Evolutionary conservation across 176 grass and related monocot genomes (phyloP), one percentile per base, ranked within the genome.

Genomic region (Zoysia pacifica): DNA sequence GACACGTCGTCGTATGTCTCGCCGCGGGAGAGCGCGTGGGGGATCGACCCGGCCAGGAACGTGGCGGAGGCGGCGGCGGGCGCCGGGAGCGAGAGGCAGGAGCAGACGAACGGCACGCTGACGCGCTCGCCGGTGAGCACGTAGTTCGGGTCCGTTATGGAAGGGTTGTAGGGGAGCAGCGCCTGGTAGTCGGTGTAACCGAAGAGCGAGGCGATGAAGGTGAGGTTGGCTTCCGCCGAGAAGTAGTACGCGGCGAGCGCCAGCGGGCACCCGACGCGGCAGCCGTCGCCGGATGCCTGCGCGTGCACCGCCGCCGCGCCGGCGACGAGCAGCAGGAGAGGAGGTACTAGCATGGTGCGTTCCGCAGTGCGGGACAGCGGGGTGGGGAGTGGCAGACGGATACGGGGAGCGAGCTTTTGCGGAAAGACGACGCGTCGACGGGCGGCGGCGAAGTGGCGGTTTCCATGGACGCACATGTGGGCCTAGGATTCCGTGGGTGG

Each of bases 201-300:
- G 72, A 94, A 94, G 28, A 91, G 73, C 19, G 46, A 54, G 39
- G 83, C 46, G 68, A 94, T 79, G 65, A 89, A 89, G 72, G 43
- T 77, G n/a, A 94, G 79, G 75, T 87, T 94, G 44, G 73, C 38
- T 0, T 58, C 35, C 11, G 16, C 11, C 14, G 65, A 55, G 52
- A 91, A 14, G 73, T 82, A 91, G 86, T 94, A 94, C 51, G 91
- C 65, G n/a, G 82, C 88, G 35, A 90, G 74, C 20, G 91, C 85
- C 46, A 93, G 87, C 12, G 80, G 54, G 81, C 87, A 93, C 18
- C 80, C 79, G 16, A 3, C 69, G 58, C 37, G 16, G 69, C 79
- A 82, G 5, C 79, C 60, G 7, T 82, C 80, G 0, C 60, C 70
- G 8, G 80, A 49, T 12, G 80, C 69, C 39, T 18, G 37, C 46